Base-by-base conservation (phyloP, 495 filamentous ascomycete genomes). In the Neurospora sp. region DNA sequence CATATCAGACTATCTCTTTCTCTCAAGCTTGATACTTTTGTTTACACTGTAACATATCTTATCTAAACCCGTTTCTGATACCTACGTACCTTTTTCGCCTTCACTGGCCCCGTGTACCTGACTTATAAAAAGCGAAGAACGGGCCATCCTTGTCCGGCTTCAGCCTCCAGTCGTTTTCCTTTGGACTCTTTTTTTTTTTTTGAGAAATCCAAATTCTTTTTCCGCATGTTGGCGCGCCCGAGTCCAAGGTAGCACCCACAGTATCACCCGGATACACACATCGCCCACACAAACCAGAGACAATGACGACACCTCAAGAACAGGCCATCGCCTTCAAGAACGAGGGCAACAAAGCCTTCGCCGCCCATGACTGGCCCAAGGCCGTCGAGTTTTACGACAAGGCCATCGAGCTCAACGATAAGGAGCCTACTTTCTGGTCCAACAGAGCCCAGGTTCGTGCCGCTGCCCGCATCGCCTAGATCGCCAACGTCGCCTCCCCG, bases 311-410 rank as follows among this genome's bases (percentile, higher is more conserved):
- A 5, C 71, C 76, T 3, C 73, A 78, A 72, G 78, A 93, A 73
- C 87, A 90, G 80, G 94, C 95, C 69, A 86, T 88, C 73, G 91
- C 90, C 76, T 84, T 96, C 73, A 99, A 99, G 87, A 89, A 93
- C 82, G 89, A 97, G 81, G 96, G 96, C 73, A 99, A 99, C 84
- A 91, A 93, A 78, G 94, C 94, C 48, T 97, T 98, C 82, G 89
- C 90, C 31, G 82, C 88, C 22, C 93, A 97, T 78, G 91, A 98
- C 82, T 99, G 96, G 95, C 85, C 87, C 38, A 86, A 85, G 31
- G 96, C 96, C 3, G 87, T 97, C 41, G 91, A 95, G 31, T 91
- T 90, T 75, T 99, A 99, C 82, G 91, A 89, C 70, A 88, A 95
- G 82, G 96, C 96, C 41, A 98, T 99, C 76, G 92, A 93, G 73